A percentile compares a stretch with the other conserved stretches of the same genome.
Conservation (phyloP, 768 basidiomycete species). For the Pleurotus salmoneostramineus region DNA sequence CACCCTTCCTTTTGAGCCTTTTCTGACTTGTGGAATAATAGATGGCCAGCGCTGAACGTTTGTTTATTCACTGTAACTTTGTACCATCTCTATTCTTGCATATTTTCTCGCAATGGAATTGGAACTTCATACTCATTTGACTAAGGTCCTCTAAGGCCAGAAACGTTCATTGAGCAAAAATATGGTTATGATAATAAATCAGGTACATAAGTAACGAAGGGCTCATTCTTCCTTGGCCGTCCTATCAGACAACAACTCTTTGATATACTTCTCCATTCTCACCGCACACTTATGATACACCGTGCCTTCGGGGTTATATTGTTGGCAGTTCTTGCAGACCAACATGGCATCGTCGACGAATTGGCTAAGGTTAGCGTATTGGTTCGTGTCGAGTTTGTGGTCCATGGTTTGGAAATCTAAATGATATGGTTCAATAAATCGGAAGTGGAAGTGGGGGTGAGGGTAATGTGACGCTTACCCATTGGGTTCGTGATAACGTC, state of each 20-base stretch:
- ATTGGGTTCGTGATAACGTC: constrained; percentile 88
- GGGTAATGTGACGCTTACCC: constrained; percentile 51
- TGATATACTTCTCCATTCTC: constrained; percentile 77
- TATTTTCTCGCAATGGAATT: not conserved
- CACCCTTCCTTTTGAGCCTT: constrained; percentile 14
- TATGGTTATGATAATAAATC: not conserved
- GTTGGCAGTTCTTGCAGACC: constrained; percentile 85
- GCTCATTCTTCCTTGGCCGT: constrained; percentile 22
- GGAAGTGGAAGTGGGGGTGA: not conserved
- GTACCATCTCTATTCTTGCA: not conserved
- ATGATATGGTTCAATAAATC: constrained; percentile 1
- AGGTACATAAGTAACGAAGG: not conserved
- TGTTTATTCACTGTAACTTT: not conserved
- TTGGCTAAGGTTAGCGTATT: constrained; percentile 68
- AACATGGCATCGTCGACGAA: constrained; percentile 81
- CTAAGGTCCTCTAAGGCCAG: not conserved
- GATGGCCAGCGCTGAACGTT: constrained; percentile 47
- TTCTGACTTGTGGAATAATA: constrained; percentile 13
- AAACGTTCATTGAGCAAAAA: not conserved
- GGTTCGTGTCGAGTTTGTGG: constrained; percentile 83
- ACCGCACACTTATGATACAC: constrained; percentile 84
- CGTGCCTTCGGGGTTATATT: constrained; percentile 80
- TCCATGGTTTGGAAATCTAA: constrained; percentile 89
- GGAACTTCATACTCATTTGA: too few relatives aligned
- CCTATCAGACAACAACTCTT: constrained; percentile 40